These are phyloP conservation scores for Didymella pomorum DNA, from an alignment of 2,329 filamentous ascomycete species.

Conservation along the genomic window DNA sequence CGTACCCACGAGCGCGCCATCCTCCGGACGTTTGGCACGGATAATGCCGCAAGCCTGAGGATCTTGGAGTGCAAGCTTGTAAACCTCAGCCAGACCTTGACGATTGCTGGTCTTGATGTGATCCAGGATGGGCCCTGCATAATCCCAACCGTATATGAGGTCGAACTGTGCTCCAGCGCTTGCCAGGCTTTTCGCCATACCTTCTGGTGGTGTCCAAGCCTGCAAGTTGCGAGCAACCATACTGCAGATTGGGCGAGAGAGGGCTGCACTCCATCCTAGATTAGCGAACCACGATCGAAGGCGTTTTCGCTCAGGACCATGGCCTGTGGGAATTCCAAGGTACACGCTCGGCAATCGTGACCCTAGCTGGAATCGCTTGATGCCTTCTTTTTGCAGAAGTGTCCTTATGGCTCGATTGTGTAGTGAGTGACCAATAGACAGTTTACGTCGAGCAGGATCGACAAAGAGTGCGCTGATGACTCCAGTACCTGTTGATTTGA, in stretches of 20 bases:
- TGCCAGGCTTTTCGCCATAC: slow-evolving; percentile 76
- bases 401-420: slow-evolving; percentile 84
- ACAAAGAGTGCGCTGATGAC: slow-evolving; percentile 89
- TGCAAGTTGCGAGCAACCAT: slow-evolving; percentile 77
- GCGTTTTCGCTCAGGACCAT: slow-evolving; percentile 66
- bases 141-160: slow-evolving; percentile 80
- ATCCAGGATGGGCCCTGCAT: slow-evolving; percentile 74
- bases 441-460: slow-evolving; percentile 82
- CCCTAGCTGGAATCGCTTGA: slow-evolving; percentile 84
- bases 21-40: slow-evolving; percentile 75
- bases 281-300: slow-evolving; percentile 85
- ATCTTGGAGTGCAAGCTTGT: slow-evolving; percentile 76
- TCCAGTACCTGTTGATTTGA: slow-evolving; percentile 72
- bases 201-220: slow-evolving; percentile 78
- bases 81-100: slow-evolving; percentile 82
- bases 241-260: slow-evolving; percentile 71
- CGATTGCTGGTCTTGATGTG: slow-evolving; percentile 77
- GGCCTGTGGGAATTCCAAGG: slow-evolving; percentile 78
- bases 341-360: slow-evolving; percentile 85
- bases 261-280: slow-evolving; percentile 81
- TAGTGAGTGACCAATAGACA: slow-evolving; percentile 89
- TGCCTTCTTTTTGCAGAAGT: slow-evolving; percentile 72
- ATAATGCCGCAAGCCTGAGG: slow-evolving; percentile 80
- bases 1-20: slow-evolving; percentile 75
- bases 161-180: slow-evolving; percentile 80